Evolutionary conservation across 352 stramenopile species (phyloP), one percentile per base, ranked within the genome.

Genomic region (Phytophthora pluvialis): DNA sequence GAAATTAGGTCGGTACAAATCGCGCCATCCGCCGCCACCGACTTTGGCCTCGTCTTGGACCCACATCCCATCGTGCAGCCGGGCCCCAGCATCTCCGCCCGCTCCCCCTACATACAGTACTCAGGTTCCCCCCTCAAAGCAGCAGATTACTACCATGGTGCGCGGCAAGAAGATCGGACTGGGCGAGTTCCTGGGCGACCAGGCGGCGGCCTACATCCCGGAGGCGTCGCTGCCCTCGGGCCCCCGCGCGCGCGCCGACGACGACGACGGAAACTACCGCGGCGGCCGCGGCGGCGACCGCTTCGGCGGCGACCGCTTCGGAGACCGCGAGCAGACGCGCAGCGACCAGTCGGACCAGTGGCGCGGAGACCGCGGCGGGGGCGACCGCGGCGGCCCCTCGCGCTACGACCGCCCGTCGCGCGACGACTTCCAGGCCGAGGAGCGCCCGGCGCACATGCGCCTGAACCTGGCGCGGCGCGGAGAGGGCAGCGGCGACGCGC

Each of bases 401-500:
- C 84, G 84, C 47, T 91, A 83, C 67, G 83, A 91, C 47, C 84
- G 84, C n/a, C 83, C 83, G 15, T 57, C 66, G 39, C 78, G 83
- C 43, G 80, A 85, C 57, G 70, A 86, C 1, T 83, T 83, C 47
- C 72, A 78, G 38, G 32, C 70, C 1, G 80, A 93, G 59, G 85
- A 90, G 61, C 81, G 85, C 28, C 85, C 85, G n/a, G 61, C 85
- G 13, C 81, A 90, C 66, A 87, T 94, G 83, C 81, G 83, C 28
- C 55, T 94, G 60, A 94, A 94, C 64, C 66, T 94, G 43, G 57
- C 74, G 68, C 81, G 81, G n/a, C 83, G 83, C 35, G 70, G 65
- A 1, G 68, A 72, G 15, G 59, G 54, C 35, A 66, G 60, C 33
- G 43, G 60, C 1, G 81, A 78, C 21, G 66, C 63, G 39, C 67